Evolutionary conservation across 1,139 yeast genomes (phyloP), one percentile per base, ranked within the genome.

Genomic region (Hansenula anomala): DNA sequence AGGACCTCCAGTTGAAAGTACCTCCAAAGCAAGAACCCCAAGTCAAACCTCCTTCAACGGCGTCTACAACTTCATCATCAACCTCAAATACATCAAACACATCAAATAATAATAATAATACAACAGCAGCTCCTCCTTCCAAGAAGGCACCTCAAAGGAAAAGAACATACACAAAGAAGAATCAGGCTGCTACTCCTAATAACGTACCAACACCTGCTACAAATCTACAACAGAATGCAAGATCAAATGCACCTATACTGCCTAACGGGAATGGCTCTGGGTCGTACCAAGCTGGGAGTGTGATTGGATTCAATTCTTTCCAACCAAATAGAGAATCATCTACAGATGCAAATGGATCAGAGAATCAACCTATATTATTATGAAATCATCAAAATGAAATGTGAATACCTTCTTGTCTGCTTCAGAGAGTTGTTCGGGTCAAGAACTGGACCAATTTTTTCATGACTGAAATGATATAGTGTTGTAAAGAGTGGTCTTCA

Each of bases 11-110:
- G 3, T 30, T 47, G 2, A 39, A 39, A 6, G 36, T 32, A 8
- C 53, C 55, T 8, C 48, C 48, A 25, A 50, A 36, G 34, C 49
- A 45, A 16, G 45, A 41, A 16, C 48, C 52, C 4, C 45, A 50
- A 15, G 14, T 52, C 12, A 46, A 43, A 30, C n/a, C n/a, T n/a
- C n/a, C 37, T 29, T 16, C 38, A 4, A 28, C n/a, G 19, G 17
- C 20, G 1, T n/a, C 37, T 16, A 37, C 17, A 9, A 23, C 33
- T 6, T 20, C 27, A 10, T n/a, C n/a, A n/a, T n/a, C n/a, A n/a
- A n/a, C 37, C 28, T 16, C 38, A 4, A 28, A n/a, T 23, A 19
- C 20, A 1, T n/a, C 37, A 18, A 37, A 24, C 14, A 23, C 33
- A 12, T 20, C 27, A 10, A 23, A 15, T 12, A 14, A 6, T 7